Evolutionary conservation across 495 filamentous ascomycete species (phyloP).

Genomic region (Friedmanniomyces endolithicus): DNA sequence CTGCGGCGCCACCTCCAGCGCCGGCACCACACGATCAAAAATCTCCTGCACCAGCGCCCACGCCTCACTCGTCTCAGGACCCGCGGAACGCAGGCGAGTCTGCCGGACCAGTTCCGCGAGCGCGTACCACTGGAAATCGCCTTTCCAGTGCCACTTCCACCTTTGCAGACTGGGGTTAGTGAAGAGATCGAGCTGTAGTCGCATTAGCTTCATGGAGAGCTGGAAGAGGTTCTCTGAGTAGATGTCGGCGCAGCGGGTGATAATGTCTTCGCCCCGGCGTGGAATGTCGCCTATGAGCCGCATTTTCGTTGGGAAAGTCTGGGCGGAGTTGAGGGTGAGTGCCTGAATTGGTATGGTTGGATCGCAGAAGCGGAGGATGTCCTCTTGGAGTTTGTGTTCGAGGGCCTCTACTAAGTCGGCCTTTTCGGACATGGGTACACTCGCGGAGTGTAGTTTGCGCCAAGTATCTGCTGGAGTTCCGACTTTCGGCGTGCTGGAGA

Average conservation of each 20-base stretch:
- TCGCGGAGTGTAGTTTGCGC: constrained; percentile 15
- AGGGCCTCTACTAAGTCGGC: constrained; percentile 19
- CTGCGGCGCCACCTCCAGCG: neutral
- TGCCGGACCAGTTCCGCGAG: neutral
- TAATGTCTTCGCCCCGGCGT: neutral
- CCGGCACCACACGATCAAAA: constrained; percentile 1
- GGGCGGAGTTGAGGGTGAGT: constrained; percentile 12
- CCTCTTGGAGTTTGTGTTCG: constrained; percentile 20
- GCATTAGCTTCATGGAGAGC: neutral
- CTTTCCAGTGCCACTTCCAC: constrained; percentile 9
- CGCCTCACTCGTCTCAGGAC: neutral
- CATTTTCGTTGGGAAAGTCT: neutral
- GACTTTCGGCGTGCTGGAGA: neutral
- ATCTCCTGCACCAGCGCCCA: neutral
- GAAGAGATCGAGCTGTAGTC: constrained; percentile 3
- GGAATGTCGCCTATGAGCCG: constrained; percentile 3
- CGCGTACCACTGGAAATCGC: constrained; percentile 5
- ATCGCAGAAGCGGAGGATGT: constrained; percentile 23
- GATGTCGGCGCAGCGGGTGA: too few relatives aligned
- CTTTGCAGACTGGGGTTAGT: neutral
- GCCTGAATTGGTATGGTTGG: constrained; percentile 27
- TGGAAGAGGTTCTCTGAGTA: constrained; percentile 1
- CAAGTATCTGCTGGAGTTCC: constrained; percentile 7
- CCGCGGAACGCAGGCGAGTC: neutral
- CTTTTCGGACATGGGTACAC: constrained; percentile 15